phyloP scores from a whole-genome alignment of 2,329 filamentous ascomycete species.

The Aspergillus sp. region DNA sequence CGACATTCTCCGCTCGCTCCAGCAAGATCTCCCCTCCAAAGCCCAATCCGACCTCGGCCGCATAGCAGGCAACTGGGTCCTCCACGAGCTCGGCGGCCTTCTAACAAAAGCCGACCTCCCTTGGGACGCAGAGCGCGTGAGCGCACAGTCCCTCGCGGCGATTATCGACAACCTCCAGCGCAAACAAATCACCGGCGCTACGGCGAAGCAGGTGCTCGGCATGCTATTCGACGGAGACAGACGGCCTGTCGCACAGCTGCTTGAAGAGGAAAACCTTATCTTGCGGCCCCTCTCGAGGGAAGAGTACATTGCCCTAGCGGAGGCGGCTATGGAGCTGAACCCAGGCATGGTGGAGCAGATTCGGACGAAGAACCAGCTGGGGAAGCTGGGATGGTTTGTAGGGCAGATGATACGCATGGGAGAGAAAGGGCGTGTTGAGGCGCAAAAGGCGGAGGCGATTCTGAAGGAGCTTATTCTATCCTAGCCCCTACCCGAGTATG shows the following conservation, averaged over 20 bases:
- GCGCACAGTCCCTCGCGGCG: constrained; percentile 49
- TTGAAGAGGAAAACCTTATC: constrained; percentile 60
- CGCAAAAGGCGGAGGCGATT: constrained; percentile 60
- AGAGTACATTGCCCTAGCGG: constrained; percentile 61
- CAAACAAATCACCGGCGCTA: constrained; percentile 56
- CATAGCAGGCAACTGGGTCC: constrained; percentile 68
- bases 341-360: constrained; percentile 64
- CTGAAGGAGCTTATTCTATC: constrained; percentile 54
- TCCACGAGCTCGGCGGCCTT: constrained; percentile 75
- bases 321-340: constrained; percentile 58
- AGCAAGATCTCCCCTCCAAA: constrained; percentile 30
- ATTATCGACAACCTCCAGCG: constrained; percentile 51
- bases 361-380: constrained; percentile 60
- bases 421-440: constrained; percentile 65
- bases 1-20: constrained; percentile 38
- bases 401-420: constrained; percentile 69
- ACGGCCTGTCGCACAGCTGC: constrained; percentile 56
- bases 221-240: constrained; percentile 58
- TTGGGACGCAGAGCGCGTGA: constrained; percentile 46
- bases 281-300: constrained; percentile 59
- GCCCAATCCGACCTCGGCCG: constrained; percentile 48
- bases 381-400: constrained; percentile 71
- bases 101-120: constrained; percentile 55
- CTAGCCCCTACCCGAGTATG: background rate
- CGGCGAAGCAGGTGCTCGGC: constrained; percentile 64